These are phyloP conservation scores for Capsicum pubescens DNA, from an alignment of 257 asterid genomes.

Conservation along the genomic window DNA sequence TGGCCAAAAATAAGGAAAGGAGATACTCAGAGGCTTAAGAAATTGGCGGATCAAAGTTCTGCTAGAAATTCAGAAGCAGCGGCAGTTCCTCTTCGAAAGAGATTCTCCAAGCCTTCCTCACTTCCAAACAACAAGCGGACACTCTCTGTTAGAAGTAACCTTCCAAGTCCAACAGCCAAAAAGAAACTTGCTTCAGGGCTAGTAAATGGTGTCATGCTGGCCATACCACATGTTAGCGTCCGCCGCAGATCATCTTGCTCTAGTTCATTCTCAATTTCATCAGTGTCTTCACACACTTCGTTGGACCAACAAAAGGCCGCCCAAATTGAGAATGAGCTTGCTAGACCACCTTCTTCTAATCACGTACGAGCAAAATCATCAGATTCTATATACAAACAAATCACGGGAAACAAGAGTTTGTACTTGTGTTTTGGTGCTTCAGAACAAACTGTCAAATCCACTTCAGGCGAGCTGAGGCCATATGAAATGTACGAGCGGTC, in stretches of 20 bases:
- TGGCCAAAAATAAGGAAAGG: conserved; percentile 65
- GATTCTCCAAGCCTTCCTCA: conserved; percentile 60
- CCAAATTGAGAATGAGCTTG: conserved; percentile 50
- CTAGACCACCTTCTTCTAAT: conserved; percentile 48
- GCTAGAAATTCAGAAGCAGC: conserved; percentile 42
- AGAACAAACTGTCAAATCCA: conserved; percentile 39
- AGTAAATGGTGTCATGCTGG: conserved; percentile 73
- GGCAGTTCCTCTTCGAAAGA: conserved; percentile 74
- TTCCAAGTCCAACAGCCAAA: conserved; percentile 72
- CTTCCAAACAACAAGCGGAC: conserved; percentile 70
- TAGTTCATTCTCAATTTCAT: conserved; percentile 71
- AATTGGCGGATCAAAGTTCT: conserved; percentile 34
- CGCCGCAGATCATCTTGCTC: conserved; percentile 71
- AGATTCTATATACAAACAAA: conserved; percentile 41
- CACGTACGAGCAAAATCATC: conserved; percentile 18
- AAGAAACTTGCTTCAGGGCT: conserved; percentile 81
- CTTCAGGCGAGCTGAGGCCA: conserved; percentile 42
- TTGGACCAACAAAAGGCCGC: conserved; percentile 53
- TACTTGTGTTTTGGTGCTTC: conserved; percentile 74
- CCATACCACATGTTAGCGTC: conserved; percentile 43
- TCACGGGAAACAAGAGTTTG: conserved; percentile 48
- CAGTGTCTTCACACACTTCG: conserved; percentile 67
- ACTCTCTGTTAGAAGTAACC: conserved; percentile 63
- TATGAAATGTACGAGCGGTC: conserved; percentile 60
- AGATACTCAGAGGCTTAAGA: conserved; percentile 44